A percentile compares a stretch with the other conserved stretches of the same genome.
Evolutionary conservation across 164 flowering plant genomes (phyloP).

Genomic region (Buxus sempervirens): DNA sequence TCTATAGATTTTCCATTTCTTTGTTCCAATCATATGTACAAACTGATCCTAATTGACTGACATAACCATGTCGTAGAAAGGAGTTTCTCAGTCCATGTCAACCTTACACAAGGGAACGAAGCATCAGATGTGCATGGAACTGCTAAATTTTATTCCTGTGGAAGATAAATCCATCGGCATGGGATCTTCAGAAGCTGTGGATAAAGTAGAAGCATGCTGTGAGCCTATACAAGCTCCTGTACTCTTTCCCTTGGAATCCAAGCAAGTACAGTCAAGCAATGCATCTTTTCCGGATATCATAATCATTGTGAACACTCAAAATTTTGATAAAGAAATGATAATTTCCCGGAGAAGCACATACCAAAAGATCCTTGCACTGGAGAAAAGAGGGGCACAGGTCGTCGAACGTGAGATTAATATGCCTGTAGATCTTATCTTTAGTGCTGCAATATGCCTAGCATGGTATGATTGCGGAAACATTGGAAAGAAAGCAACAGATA

Average conservation of each 20-base stretch:
- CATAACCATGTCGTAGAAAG: slow-evolving; percentile 31
- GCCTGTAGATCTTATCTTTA: slow-evolving; percentile 79
- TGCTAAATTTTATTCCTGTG: slow-evolving; percentile 37
- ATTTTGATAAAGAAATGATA: slow-evolving; percentile 69
- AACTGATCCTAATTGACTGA: background rate
- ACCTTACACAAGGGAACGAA: slow-evolving; percentile 17
- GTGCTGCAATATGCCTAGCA: slow-evolving; percentile 64
- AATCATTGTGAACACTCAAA: slow-evolving; percentile 73
- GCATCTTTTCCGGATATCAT: slow-evolving; percentile 37
- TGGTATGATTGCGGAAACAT: slow-evolving; percentile 79
- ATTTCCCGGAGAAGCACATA: slow-evolving; percentile 85
- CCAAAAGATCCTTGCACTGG: slow-evolving; percentile 77
- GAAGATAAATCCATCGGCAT: slow-evolving; percentile 19
- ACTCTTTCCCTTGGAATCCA: slow-evolving; percentile 16
- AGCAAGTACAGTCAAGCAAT: slow-evolving; percentile 20
- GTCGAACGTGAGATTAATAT: slow-evolving; percentile 77
- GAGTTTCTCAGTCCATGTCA: slow-evolving; percentile 18
- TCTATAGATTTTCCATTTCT: background rate
- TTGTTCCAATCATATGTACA: background rate
- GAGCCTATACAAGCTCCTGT: slow-evolving; percentile 26
- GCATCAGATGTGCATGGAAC: slow-evolving; percentile 33
- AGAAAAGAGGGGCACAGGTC: slow-evolving; percentile 77
- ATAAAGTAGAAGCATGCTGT: slow-evolving; percentile 19
- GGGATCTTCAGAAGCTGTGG: slow-evolving; percentile 21
- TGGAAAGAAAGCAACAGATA: slow-evolving; percentile 38